phyloP scores from a whole-genome alignment of 495 filamentous ascomycete genomes.

The Penicillium maclennaniae region DNA sequence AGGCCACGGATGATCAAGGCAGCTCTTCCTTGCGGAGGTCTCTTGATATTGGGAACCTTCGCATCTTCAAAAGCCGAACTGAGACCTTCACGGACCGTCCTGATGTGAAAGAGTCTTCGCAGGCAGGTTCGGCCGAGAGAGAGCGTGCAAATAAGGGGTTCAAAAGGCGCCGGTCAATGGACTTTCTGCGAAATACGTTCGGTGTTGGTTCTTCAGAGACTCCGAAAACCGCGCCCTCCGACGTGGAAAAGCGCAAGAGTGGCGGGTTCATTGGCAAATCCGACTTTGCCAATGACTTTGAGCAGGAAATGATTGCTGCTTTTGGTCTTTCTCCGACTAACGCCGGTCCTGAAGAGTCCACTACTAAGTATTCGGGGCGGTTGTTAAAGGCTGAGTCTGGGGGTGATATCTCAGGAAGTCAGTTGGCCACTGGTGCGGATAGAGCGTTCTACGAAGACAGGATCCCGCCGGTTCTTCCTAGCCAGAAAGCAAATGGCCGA shows the following conservation, averaged over 20 bases:
- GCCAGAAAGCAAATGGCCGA: background rate
- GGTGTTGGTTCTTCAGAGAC: background rate
- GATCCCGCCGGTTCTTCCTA: slow-evolving; percentile 1
- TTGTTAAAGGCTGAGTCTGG: background rate
- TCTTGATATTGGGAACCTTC: slow-evolving; percentile 22
- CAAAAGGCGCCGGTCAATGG: slow-evolving; percentile 4
- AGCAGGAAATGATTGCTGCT: slow-evolving; percentile 26
- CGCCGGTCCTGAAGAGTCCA: slow-evolving; percentile 3
- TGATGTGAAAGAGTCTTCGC: slow-evolving; percentile 1
- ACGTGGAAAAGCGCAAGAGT: background rate
- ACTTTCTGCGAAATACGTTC: slow-evolving; percentile 1
- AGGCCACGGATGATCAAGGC: slow-evolving; percentile 12
- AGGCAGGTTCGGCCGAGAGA: slow-evolving; percentile 5
- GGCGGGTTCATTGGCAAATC: background rate
- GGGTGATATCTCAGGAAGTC: background rate
- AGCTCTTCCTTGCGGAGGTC: slow-evolving; percentile 22
- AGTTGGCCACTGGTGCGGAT: background rate
- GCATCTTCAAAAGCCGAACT: slow-evolving; percentile 20
- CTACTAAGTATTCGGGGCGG: background rate
- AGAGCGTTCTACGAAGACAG: background rate
- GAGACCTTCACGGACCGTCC: background rate
- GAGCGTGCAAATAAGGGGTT: slow-evolving; percentile 8
- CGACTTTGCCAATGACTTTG: slow-evolving; percentile 11
- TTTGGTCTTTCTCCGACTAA: slow-evolving; percentile 24
- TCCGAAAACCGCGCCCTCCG: background rate